Evolutionary conservation across 495 filamentous ascomycete species (phyloP), one percentile per base, ranked within the genome.

Genomic region (Penicillium riverlandense): DNA sequence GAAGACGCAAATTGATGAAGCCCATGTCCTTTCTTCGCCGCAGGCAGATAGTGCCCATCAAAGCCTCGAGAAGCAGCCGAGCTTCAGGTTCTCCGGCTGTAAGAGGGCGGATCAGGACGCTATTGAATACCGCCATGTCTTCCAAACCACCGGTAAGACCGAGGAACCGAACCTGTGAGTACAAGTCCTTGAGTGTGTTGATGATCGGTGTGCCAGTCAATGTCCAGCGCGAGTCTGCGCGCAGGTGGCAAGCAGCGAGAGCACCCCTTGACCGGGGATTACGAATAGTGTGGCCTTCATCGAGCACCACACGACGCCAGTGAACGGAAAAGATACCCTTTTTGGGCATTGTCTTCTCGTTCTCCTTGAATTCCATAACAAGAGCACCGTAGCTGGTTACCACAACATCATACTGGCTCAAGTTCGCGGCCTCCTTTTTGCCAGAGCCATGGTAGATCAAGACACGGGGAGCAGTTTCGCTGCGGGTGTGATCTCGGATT

Each of bases 21-120:
- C 74, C 75, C 90, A 96, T 95, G 42, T 90, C 83, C 63, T 96
- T 96, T 50, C 82, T 81, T 22, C 90, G 79, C 32, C 90, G 77
- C 15, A 96, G 71, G 53, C 87, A 95, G 27, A 95, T 75, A n/a
- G 85, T 85, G 7, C 69, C 71, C 79, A 94, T 92, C 36, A 96
- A 69, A 2, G 80, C 75, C 54, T 90, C 86, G 11, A 95, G 71
- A 12, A 94, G 63, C 12, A 73, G 58, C 35, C 77, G 81, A 14
- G 83, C 81, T 32, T 74, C 67, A 9, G 67, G 63, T 12, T 82
- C 71, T 6, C 80, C 84, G 27, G 59, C 45, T 9, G 70, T 77
- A 7, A 96, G 69, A 8, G 86, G 87, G 22, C 88, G 75, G 29
- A 86, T 79, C 49, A 96, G 73, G 14, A 83, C 69, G 27, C 72